phyloP scores from a whole-genome alignment of 495 filamentous ascomycete genomes.

The Massariosphaeria phaeospora region DNA sequence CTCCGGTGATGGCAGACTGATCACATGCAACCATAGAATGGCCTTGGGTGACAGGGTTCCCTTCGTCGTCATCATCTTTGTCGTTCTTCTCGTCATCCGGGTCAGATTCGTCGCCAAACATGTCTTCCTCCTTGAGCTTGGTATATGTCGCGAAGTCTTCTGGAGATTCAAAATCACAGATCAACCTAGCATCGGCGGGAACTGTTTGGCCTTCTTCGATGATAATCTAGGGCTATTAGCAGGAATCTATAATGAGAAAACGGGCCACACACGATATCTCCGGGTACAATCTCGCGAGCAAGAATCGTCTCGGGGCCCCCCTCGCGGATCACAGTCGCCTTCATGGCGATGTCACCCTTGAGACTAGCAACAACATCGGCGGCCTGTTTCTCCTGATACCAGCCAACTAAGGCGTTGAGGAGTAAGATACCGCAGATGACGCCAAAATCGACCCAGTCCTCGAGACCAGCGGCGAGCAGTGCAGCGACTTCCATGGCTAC shows the following conservation, averaged over 20 bases:
- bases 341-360: slow-evolving; percentile 83
- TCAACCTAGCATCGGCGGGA: slow-evolving; percentile 68
- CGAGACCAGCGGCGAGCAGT: slow-evolving; percentile 69
- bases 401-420: slow-evolving; percentile 78
- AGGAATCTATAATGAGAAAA: background rate
- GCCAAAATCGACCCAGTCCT: slow-evolving; percentile 78
- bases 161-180: slow-evolving; percentile 68
- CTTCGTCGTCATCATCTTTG: slow-evolving; percentile 43
- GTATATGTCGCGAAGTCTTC: slow-evolving; percentile 68
- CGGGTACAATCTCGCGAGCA: slow-evolving; percentile 73
- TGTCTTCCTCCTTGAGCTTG: slow-evolving; percentile 53
- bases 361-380: slow-evolving; percentile 75
- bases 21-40: slow-evolving; percentile 62
- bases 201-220: slow-evolving; percentile 73
- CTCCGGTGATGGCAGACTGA: slow-evolving; percentile 74
- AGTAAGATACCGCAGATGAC: slow-evolving; percentile 75
- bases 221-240: slow-evolving; percentile 46
- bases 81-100: slow-evolving; percentile 56
- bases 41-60: slow-evolving; percentile 42
- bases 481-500: slow-evolving; percentile 83
- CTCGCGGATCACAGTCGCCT: slow-evolving; percentile 64
- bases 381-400: slow-evolving; percentile 84
- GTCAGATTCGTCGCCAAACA: slow-evolving; percentile 51
- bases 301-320: slow-evolving; percentile 67
- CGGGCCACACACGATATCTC: slow-evolving; percentile 64